Evolutionary conservation across 129 eudicot species (phyloP).

Genomic region (Flaveria ramosissima): DNA sequence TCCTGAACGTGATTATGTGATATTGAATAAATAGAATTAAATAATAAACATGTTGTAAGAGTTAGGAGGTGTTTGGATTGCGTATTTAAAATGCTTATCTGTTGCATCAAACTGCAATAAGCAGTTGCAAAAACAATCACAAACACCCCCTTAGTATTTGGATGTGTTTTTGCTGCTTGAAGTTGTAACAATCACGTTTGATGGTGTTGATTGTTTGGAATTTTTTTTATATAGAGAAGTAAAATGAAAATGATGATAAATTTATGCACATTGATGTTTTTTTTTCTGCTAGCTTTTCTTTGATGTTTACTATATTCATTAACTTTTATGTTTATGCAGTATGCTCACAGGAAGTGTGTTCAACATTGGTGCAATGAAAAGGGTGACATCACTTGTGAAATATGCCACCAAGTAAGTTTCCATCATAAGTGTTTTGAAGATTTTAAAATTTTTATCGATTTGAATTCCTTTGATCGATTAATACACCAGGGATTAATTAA

Average conservation of each 20-base stretch:
- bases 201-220: neutral
- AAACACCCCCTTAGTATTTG: neutral
- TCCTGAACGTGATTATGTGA: neutral
- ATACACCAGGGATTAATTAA: neutral
- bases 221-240: neutral
- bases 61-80: neutral
- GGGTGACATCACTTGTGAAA: slow-evolving; percentile 94
- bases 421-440: neutral
- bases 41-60: neutral
- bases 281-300: neutral
- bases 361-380: slow-evolving; percentile 99
- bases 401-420: slow-evolving; percentile 85
- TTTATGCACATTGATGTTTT: neutral
- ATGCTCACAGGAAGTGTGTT: slow-evolving; percentile 98
- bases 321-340: slow-evolving; percentile 46
- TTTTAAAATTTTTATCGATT: neutral
- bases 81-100: neutral
- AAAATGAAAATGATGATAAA: neutral
- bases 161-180: neutral
- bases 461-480: neutral
- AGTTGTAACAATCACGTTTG: neutral
- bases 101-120: neutral
- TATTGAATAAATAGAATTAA: neutral
- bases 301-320: neutral
- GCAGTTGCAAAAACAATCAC: neutral